Base-by-base conservation (phyloP, 495 filamentous ascomycete genomes). In the Aspergillus asperescens region DNA sequence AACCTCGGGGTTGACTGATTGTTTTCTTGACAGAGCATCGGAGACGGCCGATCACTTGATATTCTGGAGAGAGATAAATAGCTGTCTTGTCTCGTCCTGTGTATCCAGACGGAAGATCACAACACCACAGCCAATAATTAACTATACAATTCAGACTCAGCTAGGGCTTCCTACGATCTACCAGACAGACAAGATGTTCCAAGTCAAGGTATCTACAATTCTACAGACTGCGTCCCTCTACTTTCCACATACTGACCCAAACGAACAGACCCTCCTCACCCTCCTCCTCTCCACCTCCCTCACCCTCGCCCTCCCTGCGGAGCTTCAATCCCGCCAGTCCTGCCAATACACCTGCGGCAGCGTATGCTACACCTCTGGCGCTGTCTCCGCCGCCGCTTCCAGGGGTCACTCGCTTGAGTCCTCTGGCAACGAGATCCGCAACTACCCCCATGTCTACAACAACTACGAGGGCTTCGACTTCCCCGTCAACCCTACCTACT, bases 391-490 rank as follows among this genome's bases (percentile, higher is more conserved):
- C 2, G 83, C 83, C 44, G 61, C 74, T 6, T 55, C 66, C 20
- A 65, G 73, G 28, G 82, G 78, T 0, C 81, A 78, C 66, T 48
- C 60, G 4, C 71, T 79, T 27, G 65, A 79, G 50, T 28, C 69
- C 15, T 40, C 62, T 5, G 82, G 79, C 35, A 27, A 68, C 6
- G 75, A 70, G 10, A 73, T 76, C 23, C 71, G 77, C 63, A 58
- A 66, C 56, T 89, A 89, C 64, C 86, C 86, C 0, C 86, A 89
- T 69, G 68, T 72, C 42, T 89, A 88, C 74, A 78, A 88, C 62
- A 75, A 89, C 77, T 82, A 82, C 64, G 87, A 90, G 63, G 83
- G 80, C 32, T 88, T 89, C 65, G 68, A 66, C 48, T 89, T 90
- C 69, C 71, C 76, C 28, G 76, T 80, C 6, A 55, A 62, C 1